Evolutionary conservation across 768 basidiomycete genomes (phyloP).

Genomic region (Lyophyllum shimeji): DNA sequence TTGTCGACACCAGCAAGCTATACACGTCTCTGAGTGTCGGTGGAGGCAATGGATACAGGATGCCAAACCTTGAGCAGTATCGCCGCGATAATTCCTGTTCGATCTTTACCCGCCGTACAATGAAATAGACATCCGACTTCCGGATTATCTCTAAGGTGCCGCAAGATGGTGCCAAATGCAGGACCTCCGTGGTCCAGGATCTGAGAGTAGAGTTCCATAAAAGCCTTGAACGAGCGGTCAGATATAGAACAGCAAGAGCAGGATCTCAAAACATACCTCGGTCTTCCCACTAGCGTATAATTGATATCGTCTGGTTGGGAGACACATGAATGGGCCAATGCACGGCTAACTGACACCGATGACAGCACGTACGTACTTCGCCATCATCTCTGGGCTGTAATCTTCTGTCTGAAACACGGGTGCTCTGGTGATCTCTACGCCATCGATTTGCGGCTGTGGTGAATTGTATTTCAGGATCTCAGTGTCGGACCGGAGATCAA

Average conservation of each 20-base stretch:
- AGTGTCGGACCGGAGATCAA: constrained; percentile 77
- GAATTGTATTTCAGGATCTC: constrained; percentile 75
- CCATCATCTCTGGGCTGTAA: constrained; percentile 83
- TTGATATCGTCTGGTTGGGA: constrained; percentile 55
- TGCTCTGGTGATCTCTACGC: constrained; percentile 55
- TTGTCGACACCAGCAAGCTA: constrained; percentile 76
- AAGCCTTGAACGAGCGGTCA: constrained; percentile 47
- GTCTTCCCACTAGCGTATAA: constrained; percentile 80
- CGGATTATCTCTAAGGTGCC: constrained; percentile 72
- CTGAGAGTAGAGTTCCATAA: constrained; percentile 79
- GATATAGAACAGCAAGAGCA: not conserved
- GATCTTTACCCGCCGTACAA: constrained; percentile 85
- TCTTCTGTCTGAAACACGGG: constrained; percentile 75
- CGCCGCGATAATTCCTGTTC: constrained; percentile 77
- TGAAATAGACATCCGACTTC: constrained; percentile 68
- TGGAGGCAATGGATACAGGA: not conserved
- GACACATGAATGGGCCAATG: constrained; percentile 22
- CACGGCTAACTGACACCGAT: constrained; percentile 12
- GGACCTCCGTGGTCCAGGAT: constrained; percentile 72
- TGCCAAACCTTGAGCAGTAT: constrained; percentile 63
- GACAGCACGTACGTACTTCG: constrained; percentile 64
- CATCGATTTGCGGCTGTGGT: constrained; percentile 63
- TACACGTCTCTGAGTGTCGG: not conserved
- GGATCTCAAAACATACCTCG: constrained; percentile 44
- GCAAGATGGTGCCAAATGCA: constrained; percentile 69